Percentiles rank a stretch among this genome's conserved stretches.
Evolutionary conservation across 208 protist genomes (phyloP).

Genomic region (Acanthamoeba polyphaga): DNA sequence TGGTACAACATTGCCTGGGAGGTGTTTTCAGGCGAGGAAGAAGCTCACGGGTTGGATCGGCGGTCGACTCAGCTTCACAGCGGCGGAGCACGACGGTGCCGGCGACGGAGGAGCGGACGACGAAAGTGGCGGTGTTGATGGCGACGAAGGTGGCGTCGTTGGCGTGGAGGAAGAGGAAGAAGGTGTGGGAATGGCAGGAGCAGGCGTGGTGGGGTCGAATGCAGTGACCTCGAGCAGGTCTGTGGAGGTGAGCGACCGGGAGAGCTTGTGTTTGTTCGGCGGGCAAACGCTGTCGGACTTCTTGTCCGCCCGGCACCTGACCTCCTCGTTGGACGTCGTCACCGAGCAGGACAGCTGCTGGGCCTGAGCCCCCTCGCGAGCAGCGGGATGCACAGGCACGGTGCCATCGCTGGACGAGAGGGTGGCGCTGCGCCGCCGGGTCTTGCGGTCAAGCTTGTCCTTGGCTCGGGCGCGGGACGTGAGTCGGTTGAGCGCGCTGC

Average conservation of each 20-base stretch:
- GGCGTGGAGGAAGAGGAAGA: too few relatives aligned
- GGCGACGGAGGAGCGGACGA: background rate
- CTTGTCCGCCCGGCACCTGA: background rate
- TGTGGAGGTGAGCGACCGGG: background rate
- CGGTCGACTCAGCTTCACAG: background rate
- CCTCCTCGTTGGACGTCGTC: background rate
- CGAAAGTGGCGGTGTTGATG: background rate
- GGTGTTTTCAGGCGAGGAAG: background rate
- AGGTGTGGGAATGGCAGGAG: background rate
- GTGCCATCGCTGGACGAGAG: background rate
- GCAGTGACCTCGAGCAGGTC: background rate
- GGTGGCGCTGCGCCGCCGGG: background rate
- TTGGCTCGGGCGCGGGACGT: background rate
- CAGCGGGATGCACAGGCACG: background rate
- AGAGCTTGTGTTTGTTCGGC: background rate
- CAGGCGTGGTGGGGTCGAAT: background rate
- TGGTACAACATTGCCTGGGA: background rate
- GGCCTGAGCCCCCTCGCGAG: too few relatives aligned
- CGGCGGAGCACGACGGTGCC: background rate
- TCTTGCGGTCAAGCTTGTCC: background rate
- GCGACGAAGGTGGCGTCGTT: too few relatives aligned
- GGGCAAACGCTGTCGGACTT: background rate
- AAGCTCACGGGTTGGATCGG: background rate
- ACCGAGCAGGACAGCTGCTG: background rate
- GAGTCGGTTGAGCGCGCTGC: slow-evolving; percentile 11